Evolutionary conservation across 441 rosid species (phyloP).

Genomic region (Aleurites moluccanus): DNA sequence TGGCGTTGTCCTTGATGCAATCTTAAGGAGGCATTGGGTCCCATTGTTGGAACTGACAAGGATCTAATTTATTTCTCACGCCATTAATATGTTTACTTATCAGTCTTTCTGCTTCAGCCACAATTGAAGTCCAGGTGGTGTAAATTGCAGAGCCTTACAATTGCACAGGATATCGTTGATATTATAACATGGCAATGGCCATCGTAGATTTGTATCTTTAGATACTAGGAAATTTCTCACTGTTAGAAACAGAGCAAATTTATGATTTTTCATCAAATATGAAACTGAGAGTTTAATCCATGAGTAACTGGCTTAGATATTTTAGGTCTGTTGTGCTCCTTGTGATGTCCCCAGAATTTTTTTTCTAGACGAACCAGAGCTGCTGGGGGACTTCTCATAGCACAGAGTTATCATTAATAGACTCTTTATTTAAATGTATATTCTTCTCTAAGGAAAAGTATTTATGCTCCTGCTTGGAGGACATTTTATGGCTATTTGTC

Average conservation of each 20-base stretch:
- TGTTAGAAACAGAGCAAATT: constrained; percentile 26
- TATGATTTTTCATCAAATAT: constrained; percentile 27
- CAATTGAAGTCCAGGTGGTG: constrained; percentile 28
- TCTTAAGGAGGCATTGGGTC: constrained; percentile 22
- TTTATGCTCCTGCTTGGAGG: constrained; percentile 1
- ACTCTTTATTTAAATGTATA: constrained; percentile 17
- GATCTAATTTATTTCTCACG: constrained; percentile 27
- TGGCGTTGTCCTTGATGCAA: constrained; percentile 30
- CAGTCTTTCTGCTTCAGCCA: constrained; percentile 28
- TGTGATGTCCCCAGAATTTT: neutral
- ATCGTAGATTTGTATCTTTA: constrained; percentile 28
- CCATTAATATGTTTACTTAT: constrained; percentile 25
- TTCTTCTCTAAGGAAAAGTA: constrained; percentile 5
- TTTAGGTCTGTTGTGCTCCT: neutral
- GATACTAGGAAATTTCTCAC: constrained; percentile 29
- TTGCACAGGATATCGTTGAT: constrained; percentile 24
- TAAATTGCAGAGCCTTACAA: constrained; percentile 33
- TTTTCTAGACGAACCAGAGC: neutral
- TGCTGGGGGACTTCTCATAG: neutral
- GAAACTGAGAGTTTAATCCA: constrained; percentile 23
- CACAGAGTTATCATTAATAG: neutral
- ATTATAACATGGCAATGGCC: constrained; percentile 17
- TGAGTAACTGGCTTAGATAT: neutral
- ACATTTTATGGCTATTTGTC: neutral
- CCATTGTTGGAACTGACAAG: constrained; percentile 28